Percentiles rank a stretch among this genome's conserved stretches.
phyloP scores from a whole-genome alignment of 2,329 filamentous ascomycete species.

The Fusarium musae region DNA sequence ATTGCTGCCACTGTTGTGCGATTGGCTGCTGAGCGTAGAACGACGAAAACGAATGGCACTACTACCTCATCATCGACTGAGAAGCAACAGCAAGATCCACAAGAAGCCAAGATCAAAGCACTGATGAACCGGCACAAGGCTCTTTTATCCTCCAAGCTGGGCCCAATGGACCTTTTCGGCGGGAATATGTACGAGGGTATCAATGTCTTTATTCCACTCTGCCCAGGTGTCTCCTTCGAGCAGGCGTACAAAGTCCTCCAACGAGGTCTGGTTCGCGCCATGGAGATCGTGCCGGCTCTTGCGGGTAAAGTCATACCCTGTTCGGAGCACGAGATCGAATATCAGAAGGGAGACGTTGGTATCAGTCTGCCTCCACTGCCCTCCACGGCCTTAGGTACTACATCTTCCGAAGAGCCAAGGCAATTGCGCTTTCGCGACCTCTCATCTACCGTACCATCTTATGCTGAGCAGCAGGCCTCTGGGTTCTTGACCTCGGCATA shows the following conservation, averaged over 20 bases:
- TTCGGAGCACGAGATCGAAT: neutral
- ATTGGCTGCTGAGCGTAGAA: neutral
- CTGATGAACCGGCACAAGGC: neutral
- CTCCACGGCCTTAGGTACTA: neutral
- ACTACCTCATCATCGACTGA: neutral
- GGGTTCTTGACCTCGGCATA: neutral
- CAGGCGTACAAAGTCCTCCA: neutral
- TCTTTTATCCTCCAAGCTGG: neutral
- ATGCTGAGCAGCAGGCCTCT: neutral
- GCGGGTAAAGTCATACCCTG: neutral
- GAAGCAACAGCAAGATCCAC: neutral
- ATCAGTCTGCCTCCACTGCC: neutral
- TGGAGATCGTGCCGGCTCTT: neutral
- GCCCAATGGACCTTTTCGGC: neutral
- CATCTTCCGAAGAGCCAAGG: rapidly evolving
- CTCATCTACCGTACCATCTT: neutral
- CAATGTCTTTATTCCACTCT: neutral
- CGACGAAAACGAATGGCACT: neutral
- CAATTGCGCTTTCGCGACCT: neutral
- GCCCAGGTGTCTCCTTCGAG: neutral
- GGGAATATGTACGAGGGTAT: neutral
- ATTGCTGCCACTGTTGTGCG: neutral
- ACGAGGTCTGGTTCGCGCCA: neutral
- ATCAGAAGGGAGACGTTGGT: neutral
- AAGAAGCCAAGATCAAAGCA: neutral